Percentiles rank a stretch among this genome's conserved stretches.
These are phyloP conservation scores for Metschnikowia gelsemii DNA, from an alignment of 805 yeast genomes.

Conservation along the genomic window DNA sequence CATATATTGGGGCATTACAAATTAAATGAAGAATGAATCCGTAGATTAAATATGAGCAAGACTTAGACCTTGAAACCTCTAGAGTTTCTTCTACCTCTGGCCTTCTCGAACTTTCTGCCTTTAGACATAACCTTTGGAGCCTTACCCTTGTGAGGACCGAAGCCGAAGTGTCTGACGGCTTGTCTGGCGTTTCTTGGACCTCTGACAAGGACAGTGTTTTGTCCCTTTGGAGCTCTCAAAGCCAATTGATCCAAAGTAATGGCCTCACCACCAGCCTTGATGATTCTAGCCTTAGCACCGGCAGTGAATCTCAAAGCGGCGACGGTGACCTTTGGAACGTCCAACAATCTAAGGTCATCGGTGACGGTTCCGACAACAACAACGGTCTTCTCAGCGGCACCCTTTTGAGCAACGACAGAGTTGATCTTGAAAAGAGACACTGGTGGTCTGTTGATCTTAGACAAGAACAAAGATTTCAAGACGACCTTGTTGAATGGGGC, in stretches of 20 bases:
- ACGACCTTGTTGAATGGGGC: slow-evolving; percentile 98
- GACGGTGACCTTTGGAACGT: slow-evolving; percentile 94
- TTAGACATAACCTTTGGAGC: slow-evolving; percentile 97
- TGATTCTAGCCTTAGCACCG: slow-evolving; percentile 96
- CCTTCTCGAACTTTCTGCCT: slow-evolving; percentile 99
- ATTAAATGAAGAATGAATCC: slow-evolving; percentile 6
- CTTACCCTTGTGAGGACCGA: slow-evolving; percentile 99
- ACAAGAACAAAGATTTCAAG: slow-evolving; percentile 91
- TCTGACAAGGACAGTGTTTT: slow-evolving; percentile 95
- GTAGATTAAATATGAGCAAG: slow-evolving; percentile 5
- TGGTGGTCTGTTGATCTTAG: slow-evolving; percentile 99
- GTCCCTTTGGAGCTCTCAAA: slow-evolving; percentile 98
- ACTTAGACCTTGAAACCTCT: slow-evolving; percentile 99
- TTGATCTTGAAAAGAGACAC: slow-evolving; percentile 92
- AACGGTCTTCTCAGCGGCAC: slow-evolving; percentile 73
- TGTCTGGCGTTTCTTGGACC: slow-evolving; percentile 99
- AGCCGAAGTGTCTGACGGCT: slow-evolving; percentile 99
- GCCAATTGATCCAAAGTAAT: slow-evolving; percentile 99
- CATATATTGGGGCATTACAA: slow-evolving; percentile 12
- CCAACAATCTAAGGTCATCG: slow-evolving; percentile 91
- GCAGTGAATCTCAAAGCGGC: slow-evolving; percentile 99
- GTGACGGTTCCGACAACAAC: slow-evolving; percentile 99
- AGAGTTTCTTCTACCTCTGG: slow-evolving; percentile 99
- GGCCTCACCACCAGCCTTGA: slow-evolving; percentile 99
- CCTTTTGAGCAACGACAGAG: slow-evolving; percentile 77